Evolutionary conservation across 768 basidiomycete genomes (phyloP), one percentile per base, ranked within the genome.

Genomic region (Hysterangium stoloniferum): DNA sequence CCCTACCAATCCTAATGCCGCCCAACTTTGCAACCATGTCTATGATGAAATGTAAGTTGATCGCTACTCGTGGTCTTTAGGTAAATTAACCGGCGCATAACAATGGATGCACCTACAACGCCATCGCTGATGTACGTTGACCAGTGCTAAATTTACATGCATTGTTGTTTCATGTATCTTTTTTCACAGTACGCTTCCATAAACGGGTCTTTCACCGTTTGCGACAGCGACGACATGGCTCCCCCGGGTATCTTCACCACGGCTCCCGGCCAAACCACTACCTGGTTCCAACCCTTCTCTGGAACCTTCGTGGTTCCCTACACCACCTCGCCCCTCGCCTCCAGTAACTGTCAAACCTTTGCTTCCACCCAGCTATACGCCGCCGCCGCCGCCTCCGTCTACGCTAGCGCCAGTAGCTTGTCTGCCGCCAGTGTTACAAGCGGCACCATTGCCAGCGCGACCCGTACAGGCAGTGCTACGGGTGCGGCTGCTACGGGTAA

Each of bases 161-260:
- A 9, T 40, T n/a, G 6, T 6, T 9, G 6, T 6, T 40, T 40
- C 24, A 19, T 40, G 9, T 40, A 9, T 40, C 38, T 6, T 6
- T 6, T 6, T n/a, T n/a, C 6, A 19, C 24, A 40, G 38, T 53
- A 53, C 32, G 25, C 20, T 49, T 24, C 32, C 32, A 54, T 52
- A 31, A 52, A 54, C 33, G 52, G 52, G 19, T 53, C 52, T 17
- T 54, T 53, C 52, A 27, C 24, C 8, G 52, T 54, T 17, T 53
- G 52, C 31, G 52, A 53, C 52, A 35, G 29, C n/a, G 49, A 52
- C 22, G 52, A 53, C 36, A 53, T 54, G 51, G 20, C 9, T 11
- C 52, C 51, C 25, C 50, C 52, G 12, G 52, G 52, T 25, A 38
- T 54, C 52, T 54, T 53, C 51, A 54, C 52, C n/a, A 13, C 20